Evolutionary conservation across 805 yeast species (phyloP).

Genomic region (Saturnispora quitensis): DNA sequence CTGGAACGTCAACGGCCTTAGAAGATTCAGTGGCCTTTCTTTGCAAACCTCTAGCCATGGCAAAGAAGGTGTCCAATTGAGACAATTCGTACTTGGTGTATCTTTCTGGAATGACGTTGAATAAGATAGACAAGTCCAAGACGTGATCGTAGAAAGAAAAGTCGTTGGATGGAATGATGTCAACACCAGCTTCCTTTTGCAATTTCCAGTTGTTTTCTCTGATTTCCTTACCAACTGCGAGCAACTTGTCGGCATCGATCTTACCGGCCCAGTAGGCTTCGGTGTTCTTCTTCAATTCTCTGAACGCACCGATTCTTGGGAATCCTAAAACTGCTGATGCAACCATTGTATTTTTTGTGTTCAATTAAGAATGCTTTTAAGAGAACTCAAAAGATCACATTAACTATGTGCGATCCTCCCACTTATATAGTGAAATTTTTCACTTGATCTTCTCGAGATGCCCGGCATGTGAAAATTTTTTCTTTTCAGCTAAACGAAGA

Average conservation of each 20-base stretch:
- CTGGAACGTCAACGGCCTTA: constrained; percentile 95
- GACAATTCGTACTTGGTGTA: constrained; percentile 86
- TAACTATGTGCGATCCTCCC: neutral
- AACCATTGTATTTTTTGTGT: constrained; percentile 52
- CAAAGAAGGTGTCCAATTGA: constrained; percentile 86
- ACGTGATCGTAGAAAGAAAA: constrained; percentile 98
- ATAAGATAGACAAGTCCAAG: constrained; percentile 80
- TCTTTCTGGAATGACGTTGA: constrained; percentile 95
- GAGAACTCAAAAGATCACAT: neutral
- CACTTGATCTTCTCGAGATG: neutral
- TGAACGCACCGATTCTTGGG: constrained; percentile 99
- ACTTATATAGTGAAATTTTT: constrained; percentile 1
- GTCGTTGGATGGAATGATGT: constrained; percentile 93
- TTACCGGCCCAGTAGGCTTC: constrained; percentile 99
- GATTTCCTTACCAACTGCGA: constrained; percentile 89
- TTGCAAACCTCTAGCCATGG: constrained; percentile 99
- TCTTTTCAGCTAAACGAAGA: constrained; percentile 24
- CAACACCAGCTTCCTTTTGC: constrained; percentile 96
- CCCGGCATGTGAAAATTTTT: constrained; percentile 5
- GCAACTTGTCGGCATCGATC: constrained; percentile 74
- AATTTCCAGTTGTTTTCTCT: constrained; percentile 97
- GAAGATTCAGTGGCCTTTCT: constrained; percentile 83
- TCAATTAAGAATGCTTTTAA: neutral
- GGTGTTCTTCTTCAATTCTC: constrained; percentile 98
- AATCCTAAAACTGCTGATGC: constrained; percentile 96